Evolutionary conservation across 495 filamentous ascomycete genomes (phyloP).

Genomic region (Aspergillus biplanus): DNA sequence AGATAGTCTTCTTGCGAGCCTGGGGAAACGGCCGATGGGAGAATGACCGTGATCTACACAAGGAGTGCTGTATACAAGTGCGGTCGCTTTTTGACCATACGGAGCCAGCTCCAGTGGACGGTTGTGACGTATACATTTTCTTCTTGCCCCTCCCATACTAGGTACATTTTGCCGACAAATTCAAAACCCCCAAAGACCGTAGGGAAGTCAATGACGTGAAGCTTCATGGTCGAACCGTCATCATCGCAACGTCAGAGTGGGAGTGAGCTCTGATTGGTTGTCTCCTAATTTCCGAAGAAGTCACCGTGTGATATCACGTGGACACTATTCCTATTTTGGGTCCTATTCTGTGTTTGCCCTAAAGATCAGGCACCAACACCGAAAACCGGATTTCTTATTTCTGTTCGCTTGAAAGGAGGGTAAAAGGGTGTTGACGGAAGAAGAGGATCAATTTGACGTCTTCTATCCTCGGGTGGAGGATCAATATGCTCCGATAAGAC

Average conservation of each 20-base stretch:
- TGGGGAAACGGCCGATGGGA: neutral
- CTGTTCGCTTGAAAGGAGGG: too few species aligned
- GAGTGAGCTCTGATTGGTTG: neutral
- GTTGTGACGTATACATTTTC: neutral
- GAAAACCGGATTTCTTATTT: too few species aligned
- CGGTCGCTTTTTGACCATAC: neutral
- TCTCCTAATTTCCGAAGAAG: neutral
- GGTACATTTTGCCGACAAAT: neutral
- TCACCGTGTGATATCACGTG: neutral
- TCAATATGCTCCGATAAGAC: too few species aligned
- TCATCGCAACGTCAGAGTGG: neutral
- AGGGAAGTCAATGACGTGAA: constrained; percentile 1
- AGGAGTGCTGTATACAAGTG: neutral
- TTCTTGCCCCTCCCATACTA: neutral
- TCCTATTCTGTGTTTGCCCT: neutral
- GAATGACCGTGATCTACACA: neutral
- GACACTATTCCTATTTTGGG: neutral
- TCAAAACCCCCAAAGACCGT: neutral
- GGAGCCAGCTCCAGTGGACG: neutral
- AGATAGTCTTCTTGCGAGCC: neutral
- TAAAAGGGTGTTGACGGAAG: too few species aligned
- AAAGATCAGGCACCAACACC: neutral
- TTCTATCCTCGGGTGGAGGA: neutral
- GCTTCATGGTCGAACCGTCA: neutral
- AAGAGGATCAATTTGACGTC: neutral